phyloP scores from a whole-genome alignment of 495 filamentous ascomycete genomes.

The Physcia stellaris region DNA sequence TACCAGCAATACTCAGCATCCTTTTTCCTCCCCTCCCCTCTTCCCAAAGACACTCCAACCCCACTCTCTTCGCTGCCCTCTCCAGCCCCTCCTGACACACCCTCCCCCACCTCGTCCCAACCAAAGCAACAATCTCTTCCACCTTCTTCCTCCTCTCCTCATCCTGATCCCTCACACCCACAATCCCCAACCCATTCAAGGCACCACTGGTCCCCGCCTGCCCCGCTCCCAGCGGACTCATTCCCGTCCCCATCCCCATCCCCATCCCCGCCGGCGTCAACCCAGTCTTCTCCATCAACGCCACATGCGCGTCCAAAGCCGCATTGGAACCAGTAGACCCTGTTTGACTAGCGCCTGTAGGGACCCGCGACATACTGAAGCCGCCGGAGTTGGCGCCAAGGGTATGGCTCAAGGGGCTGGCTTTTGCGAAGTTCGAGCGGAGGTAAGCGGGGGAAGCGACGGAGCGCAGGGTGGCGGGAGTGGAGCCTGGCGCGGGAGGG shows the following conservation, averaged over 20 bases:
- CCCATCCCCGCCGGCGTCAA: not conserved
- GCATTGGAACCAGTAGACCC: not conserved
- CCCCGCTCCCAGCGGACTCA: conserved; percentile 4
- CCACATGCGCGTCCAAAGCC: conserved; percentile 4
- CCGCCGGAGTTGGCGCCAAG: not conserved
- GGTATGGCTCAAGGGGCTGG: not conserved
- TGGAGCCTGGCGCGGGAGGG: conserved; percentile 4
- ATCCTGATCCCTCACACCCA: conserved; percentile 29
- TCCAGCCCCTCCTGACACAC: conserved; percentile 77
- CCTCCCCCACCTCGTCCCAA: conserved; percentile 29
- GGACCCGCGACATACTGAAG: not conserved
- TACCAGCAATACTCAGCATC: conserved; percentile 59
- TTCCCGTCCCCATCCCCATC: conserved; percentile 3
- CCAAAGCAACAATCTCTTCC: conserved; percentile 27
- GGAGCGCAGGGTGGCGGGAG: conserved; percentile 7
- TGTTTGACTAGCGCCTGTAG: not conserved
- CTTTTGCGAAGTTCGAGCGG: conserved; percentile 1
- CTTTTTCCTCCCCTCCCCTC: conserved; percentile 32
- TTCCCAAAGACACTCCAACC: conserved; percentile 64
- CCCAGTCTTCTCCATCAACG: conserved; percentile 4
- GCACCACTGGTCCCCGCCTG: not conserved
- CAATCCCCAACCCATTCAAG: conserved; percentile 1
- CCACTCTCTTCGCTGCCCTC: conserved; percentile 54
- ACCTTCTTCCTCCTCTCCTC: conserved; percentile 42
- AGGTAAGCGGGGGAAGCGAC: conserved; percentile 9